Evolutionary conservation across 2,329 filamentous ascomycete species (phyloP).

Genomic region (Achaetomium macrosporum): DNA sequence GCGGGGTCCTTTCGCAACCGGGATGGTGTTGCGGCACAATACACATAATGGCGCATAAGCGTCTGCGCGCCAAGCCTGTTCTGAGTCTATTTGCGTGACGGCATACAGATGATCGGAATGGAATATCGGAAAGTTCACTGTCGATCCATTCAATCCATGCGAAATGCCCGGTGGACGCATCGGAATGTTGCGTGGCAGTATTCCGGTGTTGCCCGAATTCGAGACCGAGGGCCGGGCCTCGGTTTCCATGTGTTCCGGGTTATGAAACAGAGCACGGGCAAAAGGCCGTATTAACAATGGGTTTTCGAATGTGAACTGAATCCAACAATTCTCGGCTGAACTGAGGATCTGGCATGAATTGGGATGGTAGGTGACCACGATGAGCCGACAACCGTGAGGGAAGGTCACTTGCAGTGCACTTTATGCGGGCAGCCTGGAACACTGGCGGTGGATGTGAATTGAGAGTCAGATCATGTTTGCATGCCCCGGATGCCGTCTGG

Average conservation of each 20-base stretch:
- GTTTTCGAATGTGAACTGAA: too few relatives aligned
- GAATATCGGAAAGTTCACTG: conserved; percentile 1
- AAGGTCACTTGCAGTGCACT: too few relatives aligned
- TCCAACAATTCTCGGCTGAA: too few relatives aligned
- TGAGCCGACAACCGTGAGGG: too few relatives aligned
- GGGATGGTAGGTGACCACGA: background rate
- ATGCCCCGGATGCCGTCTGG: conserved; percentile 1
- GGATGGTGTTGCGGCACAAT: conserved; percentile 17
- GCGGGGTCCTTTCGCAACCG: conserved; percentile 17
- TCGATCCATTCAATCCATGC: background rate
- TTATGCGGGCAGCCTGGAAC: background rate
- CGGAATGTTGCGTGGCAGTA: background rate
- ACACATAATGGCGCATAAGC: conserved; percentile 13
- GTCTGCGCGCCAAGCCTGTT: conserved; percentile 7
- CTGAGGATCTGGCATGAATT: too few relatives aligned
- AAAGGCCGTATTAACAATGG: background rate
- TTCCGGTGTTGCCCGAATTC: conserved; percentile 21
- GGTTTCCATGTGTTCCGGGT: conserved; percentile 14
- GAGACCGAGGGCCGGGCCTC: conserved; percentile 21
- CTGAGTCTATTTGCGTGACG: conserved; percentile 5
- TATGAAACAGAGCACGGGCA: conserved; percentile 1
- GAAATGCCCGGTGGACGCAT: conserved; percentile 7
- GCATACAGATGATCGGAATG: conserved; percentile 6
- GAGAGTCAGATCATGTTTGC: conserved; percentile 9
- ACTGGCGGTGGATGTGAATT: conserved; percentile 4